Percentiles rank a stretch among this genome's conserved stretches.
Evolutionary conservation across 495 filamentous ascomycete genomes (phyloP).

Genomic region (Gamarada debralockiae): DNA sequence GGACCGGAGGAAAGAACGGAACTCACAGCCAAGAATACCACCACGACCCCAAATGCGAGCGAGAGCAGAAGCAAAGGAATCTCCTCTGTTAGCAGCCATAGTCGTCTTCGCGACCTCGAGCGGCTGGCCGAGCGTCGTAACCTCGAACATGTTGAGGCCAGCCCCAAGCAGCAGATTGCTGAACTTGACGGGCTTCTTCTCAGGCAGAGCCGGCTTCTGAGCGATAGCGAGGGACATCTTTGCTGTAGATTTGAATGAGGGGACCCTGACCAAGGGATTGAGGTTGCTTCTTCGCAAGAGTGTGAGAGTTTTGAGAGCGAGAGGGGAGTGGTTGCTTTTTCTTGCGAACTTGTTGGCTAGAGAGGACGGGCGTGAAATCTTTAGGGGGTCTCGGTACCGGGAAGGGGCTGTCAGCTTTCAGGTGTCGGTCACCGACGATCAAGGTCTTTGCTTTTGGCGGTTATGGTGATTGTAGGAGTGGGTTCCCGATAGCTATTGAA

Average conservation of each 20-base stretch:
- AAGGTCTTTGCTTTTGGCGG: neutral
- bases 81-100: conserved; percentile 93
- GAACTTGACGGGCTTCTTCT: conserved; percentile 99
- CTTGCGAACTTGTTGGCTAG: neutral
- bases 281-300: conserved; percentile 74
- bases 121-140: conserved; percentile 89
- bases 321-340: neutral
- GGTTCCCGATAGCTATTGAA: no score
- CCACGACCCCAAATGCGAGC: conserved; percentile 89
- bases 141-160: conserved; percentile 86
- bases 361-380: neutral
- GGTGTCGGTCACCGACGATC: conserved; percentile 3
- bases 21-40: conserved; percentile 93
- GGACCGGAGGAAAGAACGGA: neutral
- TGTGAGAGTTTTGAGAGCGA: neutral
- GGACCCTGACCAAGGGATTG: conserved; percentile 92
- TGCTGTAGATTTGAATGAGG: conserved; percentile 44
- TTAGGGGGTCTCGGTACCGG: no score
- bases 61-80: conserved; percentile 79
- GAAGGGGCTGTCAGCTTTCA: no score
- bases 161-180: conserved; percentile 96
- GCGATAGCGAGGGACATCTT: conserved; percentile 56
- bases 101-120: conserved; percentile 99
- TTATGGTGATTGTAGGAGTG: no score
- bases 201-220: conserved; percentile 54